These are phyloP conservation scores for Saussurea involucrata DNA, from an alignment of 129 eudicot species.

Conservation along the genomic window DNA sequence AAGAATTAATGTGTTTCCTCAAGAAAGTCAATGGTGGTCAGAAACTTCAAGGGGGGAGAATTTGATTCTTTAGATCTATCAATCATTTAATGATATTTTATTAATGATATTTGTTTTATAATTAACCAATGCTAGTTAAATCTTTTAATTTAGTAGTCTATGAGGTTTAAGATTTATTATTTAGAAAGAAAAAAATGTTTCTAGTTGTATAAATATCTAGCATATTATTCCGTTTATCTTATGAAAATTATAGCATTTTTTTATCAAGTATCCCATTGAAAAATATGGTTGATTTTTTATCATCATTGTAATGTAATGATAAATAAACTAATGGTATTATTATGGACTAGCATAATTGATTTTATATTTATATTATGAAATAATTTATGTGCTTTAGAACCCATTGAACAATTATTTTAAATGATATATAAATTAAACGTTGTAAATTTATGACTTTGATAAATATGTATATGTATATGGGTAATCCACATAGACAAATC, in stretches of 20 bases:
- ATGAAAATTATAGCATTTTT: background rate
- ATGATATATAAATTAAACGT: background rate
- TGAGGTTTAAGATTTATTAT: background rate
- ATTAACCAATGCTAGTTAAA: background rate
- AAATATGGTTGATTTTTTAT: background rate
- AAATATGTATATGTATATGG: too few species aligned
- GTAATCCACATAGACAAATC: too few species aligned
- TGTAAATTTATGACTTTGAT: background rate
- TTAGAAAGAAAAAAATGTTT: background rate
- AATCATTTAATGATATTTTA: background rate
- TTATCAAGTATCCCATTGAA: background rate
- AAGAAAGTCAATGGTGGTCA: slow-evolving; percentile 19
- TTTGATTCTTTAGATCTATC: slow-evolving; percentile 16
- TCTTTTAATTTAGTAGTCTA: background rate
- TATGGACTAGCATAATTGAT: background rate
- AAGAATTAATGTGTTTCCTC: slow-evolving; percentile 11
- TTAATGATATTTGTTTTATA: background rate
- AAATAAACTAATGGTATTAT: background rate
- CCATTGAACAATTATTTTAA: background rate
- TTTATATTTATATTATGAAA: background rate
- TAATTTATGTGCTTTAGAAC: background rate
- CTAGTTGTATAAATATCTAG: background rate
- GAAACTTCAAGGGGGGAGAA: slow-evolving; percentile 22
- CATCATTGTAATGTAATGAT: background rate
- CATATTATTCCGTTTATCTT: background rate